Conservation (phyloP, 2,329 filamentous ascomycete species). For the Aureobasidium sp. region DNA sequence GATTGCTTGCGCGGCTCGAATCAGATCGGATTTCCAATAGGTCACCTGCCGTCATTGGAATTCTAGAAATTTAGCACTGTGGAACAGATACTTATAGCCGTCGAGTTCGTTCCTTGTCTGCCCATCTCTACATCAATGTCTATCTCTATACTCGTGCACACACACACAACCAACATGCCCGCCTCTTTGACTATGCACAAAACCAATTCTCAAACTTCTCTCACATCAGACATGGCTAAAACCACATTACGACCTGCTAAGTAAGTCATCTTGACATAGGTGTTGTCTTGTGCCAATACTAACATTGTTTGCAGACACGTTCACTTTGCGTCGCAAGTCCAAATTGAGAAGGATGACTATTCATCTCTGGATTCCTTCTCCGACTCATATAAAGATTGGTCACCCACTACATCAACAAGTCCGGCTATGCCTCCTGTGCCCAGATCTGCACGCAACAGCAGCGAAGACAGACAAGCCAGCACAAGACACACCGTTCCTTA, state of each 20-base stretch:
- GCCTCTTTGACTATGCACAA: neutral
- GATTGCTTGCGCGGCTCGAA: neutral
- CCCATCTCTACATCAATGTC: neutral
- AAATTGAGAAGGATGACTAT: too few relatives aligned
- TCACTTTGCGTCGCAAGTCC: neutral
- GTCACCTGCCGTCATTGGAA: neutral
- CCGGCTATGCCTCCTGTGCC: neutral
- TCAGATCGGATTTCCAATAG: neutral
- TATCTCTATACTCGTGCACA: neutral
- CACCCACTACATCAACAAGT: neutral
- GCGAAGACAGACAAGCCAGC: neutral
- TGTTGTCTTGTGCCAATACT: neutral
- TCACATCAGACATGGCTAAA: neutral
- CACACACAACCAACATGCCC: neutral
- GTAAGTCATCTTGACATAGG: neutral
- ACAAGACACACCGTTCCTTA: neutral
- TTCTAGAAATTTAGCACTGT: conserved; percentile 4
- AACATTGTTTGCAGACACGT: neutral
- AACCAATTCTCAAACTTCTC: neutral
- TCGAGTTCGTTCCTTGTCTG: neutral
- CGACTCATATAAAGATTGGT: neutral
- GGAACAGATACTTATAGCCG: neutral
- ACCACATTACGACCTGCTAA: neutral
- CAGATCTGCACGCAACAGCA: neutral
- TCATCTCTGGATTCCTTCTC: neutral